These are phyloP conservation scores for Neofusicoccum umdonicola DNA, from an alignment of 2,329 filamentous ascomycete genomes.

Conservation along the genomic window DNA sequence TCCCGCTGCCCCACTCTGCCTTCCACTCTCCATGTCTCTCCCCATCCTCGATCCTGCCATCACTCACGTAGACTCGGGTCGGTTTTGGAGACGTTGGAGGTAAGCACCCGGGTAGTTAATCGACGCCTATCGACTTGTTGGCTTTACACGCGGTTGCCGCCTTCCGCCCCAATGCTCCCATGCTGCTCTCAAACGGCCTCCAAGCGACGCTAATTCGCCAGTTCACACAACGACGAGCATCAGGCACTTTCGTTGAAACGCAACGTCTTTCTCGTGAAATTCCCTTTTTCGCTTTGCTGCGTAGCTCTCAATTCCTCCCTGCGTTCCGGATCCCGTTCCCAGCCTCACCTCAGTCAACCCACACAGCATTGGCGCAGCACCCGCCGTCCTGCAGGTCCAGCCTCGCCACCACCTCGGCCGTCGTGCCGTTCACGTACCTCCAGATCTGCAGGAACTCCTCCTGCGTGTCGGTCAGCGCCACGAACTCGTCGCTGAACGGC, in stretches of 20 bases:
- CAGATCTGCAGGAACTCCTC: constrained; percentile 37
- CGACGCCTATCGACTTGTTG: too few relatives aligned
- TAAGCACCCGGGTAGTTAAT: too few relatives aligned
- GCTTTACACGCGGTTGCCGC: too few relatives aligned
- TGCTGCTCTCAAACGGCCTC: too few relatives aligned
- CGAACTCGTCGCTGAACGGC: constrained; percentile 32
- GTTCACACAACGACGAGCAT: too few relatives aligned
- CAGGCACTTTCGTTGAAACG: background rate
- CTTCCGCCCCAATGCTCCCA: too few relatives aligned
- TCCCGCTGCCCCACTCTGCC: background rate
- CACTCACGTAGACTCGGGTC: background rate
- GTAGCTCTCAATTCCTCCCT: too few relatives aligned
- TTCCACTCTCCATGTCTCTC: background rate
- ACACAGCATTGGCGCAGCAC: constrained; percentile 13
- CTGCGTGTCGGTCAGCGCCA: constrained; percentile 36
- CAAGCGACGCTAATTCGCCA: too few relatives aligned
- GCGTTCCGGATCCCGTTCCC: too few relatives aligned
- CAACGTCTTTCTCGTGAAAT: background rate
- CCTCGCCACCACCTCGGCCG: constrained; percentile 18
- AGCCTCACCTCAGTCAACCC: background rate
- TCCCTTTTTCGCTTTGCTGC: too few relatives aligned
- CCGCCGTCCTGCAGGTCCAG: constrained; percentile 19
- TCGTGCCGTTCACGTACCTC: constrained; percentile 24
- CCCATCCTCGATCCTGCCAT: background rate
- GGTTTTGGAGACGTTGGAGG: background rate